These are phyloP conservation scores for Sporisorium scitamineum DNA, from an alignment of 1,284 basidiomycete species.

Conservation along the genomic window DNA sequence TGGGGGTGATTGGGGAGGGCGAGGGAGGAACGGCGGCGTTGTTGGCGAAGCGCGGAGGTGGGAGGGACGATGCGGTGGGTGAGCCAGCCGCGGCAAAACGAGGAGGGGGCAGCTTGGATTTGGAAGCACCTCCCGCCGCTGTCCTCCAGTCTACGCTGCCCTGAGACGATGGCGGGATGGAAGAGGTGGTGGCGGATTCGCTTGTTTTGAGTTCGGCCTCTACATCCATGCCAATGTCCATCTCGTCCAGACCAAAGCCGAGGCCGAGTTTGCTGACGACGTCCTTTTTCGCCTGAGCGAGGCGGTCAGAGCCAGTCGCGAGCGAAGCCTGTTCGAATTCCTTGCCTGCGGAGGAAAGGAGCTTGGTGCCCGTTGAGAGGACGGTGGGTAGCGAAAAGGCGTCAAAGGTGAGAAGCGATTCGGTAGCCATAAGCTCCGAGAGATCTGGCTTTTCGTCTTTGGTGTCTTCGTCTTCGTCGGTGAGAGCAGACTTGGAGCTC, in stretches of 20 bases:
- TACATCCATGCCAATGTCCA: slow-evolving; percentile 72
- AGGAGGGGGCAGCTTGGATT: slow-evolving; percentile 42
- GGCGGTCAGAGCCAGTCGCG: slow-evolving; percentile 73
- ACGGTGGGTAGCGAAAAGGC: slow-evolving; percentile 78
- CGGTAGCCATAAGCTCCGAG: slow-evolving; percentile 25
- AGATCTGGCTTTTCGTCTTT: slow-evolving; percentile 35
- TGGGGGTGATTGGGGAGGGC: slow-evolving; percentile 26
- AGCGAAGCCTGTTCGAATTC: slow-evolving; percentile 75
- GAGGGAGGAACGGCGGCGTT: slow-evolving; percentile 23
- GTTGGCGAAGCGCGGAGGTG: slow-evolving; percentile 32
- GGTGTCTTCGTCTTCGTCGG: slow-evolving; percentile 18
- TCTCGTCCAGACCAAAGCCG: slow-evolving; percentile 80
- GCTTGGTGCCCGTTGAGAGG: slow-evolving; percentile 79
- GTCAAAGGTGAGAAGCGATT: slow-evolving; percentile 56
- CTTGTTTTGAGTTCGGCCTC: slow-evolving; percentile 65
- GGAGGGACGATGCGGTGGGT: slow-evolving; percentile 12
- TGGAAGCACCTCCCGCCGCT: slow-evolving; percentile 33
- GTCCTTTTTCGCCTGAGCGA: slow-evolving; percentile 83
- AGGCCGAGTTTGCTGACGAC: slow-evolving; percentile 72
- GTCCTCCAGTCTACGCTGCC: slow-evolving; percentile 50
- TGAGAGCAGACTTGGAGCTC: slow-evolving; percentile 35
- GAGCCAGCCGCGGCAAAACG: slow-evolving; percentile 24
- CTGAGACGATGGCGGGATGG: slow-evolving; percentile 23
- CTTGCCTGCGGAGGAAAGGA: slow-evolving; percentile 87
- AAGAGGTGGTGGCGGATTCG: slow-evolving; percentile 13